phyloP scores from a whole-genome alignment of 2,329 filamentous ascomycete species.

The Arthrobotrys musiformis region DNA sequence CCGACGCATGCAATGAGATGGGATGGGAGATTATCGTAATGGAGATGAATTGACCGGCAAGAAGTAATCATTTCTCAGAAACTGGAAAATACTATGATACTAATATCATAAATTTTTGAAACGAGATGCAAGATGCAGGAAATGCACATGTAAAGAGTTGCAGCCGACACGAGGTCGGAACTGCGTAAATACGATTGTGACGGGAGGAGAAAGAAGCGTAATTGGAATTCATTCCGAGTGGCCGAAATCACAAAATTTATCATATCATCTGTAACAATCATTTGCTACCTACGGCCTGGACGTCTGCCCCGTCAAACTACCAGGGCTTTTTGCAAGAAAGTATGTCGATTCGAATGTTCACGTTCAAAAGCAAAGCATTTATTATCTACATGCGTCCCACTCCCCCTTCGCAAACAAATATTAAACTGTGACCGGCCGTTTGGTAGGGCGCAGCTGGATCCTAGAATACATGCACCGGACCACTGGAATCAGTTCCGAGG shows the following conservation, averaged over 20 bases:
- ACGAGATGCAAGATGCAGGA: not conserved
- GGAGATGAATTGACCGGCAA: not conserved
- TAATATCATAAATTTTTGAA: no score
- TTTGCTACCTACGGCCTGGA: not conserved
- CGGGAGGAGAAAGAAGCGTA: not conserved
- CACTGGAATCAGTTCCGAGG: conserved; percentile 4
- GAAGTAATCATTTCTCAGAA: no score
- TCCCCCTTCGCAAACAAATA: not conserved
- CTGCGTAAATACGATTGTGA: not conserved
- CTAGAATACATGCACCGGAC: not conserved
- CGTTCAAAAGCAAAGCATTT: not conserved
- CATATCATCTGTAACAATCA: not conserved
- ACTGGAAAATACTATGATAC: no score
- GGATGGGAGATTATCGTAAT: no score
- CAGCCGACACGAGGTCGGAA: not conserved
- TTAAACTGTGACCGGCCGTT: not conserved
- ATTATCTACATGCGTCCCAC: not conserved
- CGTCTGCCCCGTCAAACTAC: not conserved
- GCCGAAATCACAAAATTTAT: not conserved
- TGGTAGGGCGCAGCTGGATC: not conserved
- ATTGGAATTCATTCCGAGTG: not conserved
- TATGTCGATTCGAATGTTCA: not conserved
- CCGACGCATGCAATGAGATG: no score
- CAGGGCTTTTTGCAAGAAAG: not conserved
- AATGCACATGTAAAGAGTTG: not conserved